Base-by-base conservation (phyloP, 257 asterid species). In the Jaltomata sinuosa region DNA sequence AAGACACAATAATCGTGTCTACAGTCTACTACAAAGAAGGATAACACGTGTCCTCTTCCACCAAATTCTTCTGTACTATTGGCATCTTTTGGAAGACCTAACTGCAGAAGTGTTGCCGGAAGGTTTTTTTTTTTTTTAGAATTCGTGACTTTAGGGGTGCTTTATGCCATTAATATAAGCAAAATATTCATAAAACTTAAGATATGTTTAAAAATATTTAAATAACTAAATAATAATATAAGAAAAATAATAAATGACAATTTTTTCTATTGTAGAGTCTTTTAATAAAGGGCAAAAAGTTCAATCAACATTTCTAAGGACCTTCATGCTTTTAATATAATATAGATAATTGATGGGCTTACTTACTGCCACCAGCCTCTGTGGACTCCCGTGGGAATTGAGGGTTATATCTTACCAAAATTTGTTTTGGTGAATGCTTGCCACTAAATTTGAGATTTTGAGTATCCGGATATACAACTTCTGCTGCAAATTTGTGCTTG, bases 1-100 rank as follows among this genome's bases (percentile, higher is more conserved):
- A 83, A 31, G 12, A 65, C 64, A 57, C 64, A 50, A 50, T 69
- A 76, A 67, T n/a, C 8, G 27, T 15, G 79, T 47, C 74, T 50
- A 77, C 69, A 34, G 16, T 84, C 88, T 62, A 57, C 85, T 88
- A 89, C 91, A 83, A 84, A 64, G 77, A 47, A 47, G 25, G 74
- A 72, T 65, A 5, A 31, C 64, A 36, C 65, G 16, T 55, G 25
- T 64, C 62, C 84, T 25, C 82, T 65, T 69, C 22, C 52, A 16
- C 77, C n/a, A n/a, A 68, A 65, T n/a, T 81, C 54, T 83, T 50
- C 81, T 82, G 79, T 8, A 71, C 54, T 85, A 92, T 85, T 91
- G 92, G 95, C 98, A 86, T 83, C 90, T 84, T 86, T 84, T 94
- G 52, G 91, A 45, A 72, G 90, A 79, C 85, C 83, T 95, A 31